Evolutionary conservation across 2,329 filamentous ascomycete species (phyloP), one percentile per base, ranked within the genome.

Genomic region (Fusarium praegraminearum): DNA sequence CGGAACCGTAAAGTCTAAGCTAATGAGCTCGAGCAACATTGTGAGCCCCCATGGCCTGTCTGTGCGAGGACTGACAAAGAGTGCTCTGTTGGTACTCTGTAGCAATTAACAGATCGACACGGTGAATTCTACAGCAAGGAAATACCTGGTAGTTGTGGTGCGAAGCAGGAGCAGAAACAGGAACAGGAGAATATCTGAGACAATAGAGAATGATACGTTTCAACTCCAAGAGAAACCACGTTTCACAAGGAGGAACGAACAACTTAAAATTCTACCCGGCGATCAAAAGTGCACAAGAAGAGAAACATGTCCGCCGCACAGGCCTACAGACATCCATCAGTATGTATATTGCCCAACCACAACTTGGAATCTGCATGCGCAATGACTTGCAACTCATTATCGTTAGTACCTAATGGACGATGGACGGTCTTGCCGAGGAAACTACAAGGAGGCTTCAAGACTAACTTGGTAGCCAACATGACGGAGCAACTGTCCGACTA

Each of bases 41-140:
- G 28, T 52, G 49, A 52, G 49, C 49, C 38, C 38, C 33, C 54
- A 47, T 54, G 51, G 60, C 28, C 54, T 65, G 72, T 67, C 72
- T 65, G 73, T 75, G 73, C 73, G 58, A 68, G 50, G 44, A 62
- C 20, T 59, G 54, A 59, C 16, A 36, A 52, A 52, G 47, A 26
- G 30, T n/a, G 15, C 32, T 33, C 3, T 26, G 13, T 46, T 18
- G 20, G 30, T n/a, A 33, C 32, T 33, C 3, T 26, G 13, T 46
- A 22, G 20, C 32, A 24, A 49, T 36, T 71, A 53, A 2, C 3
- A 43, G 41, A 44, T 28, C 24, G 28, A 28, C 16, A 18, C 24
- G 13, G 16, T 45, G 24, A 45, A 10, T 7, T 28, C 26, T 45
- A n/a, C 18, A 20, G 26, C 7, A 30, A 46, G 26, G 18, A 40